Conservation (phyloP, 495 filamentous ascomycete genomes). For the Chaetomium fimeti region DNA sequence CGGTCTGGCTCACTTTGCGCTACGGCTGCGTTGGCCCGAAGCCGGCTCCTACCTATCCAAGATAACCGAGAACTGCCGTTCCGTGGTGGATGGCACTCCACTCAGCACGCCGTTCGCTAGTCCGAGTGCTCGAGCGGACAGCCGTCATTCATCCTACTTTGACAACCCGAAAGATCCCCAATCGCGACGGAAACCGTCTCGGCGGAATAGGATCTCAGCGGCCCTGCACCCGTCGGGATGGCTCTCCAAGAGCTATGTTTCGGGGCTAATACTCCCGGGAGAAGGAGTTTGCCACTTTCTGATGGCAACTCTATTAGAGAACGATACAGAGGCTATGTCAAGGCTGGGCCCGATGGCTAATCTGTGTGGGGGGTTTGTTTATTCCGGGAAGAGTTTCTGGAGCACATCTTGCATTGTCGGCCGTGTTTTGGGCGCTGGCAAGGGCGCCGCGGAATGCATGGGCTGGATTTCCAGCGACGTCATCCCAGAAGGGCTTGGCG, state of each 20-base stretch:
- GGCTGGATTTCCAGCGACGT: slow-evolving; percentile 69
- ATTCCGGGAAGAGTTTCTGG: slow-evolving; percentile 72
- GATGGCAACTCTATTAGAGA: slow-evolving; percentile 75
- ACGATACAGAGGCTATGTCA: slow-evolving; percentile 62
- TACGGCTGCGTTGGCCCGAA: slow-evolving; percentile 56
- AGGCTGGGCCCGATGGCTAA: slow-evolving; percentile 67
- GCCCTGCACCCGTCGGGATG: slow-evolving; percentile 62
- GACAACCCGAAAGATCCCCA: slow-evolving; percentile 29
- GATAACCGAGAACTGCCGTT: slow-evolving; percentile 43
- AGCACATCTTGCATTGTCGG: slow-evolving; percentile 76
- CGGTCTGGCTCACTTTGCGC: slow-evolving; percentile 59
- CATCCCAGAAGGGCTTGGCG: slow-evolving; percentile 48
- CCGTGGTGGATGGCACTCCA: slow-evolving; percentile 41
- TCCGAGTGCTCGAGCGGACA: slow-evolving; percentile 35
- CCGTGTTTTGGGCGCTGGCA: slow-evolving; percentile 65
- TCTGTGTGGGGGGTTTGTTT: slow-evolving; percentile 76
- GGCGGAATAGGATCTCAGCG: slow-evolving; percentile 43
- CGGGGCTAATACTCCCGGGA: slow-evolving; percentile 75
- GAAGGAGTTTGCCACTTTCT: slow-evolving; percentile 71
- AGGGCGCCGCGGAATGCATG: slow-evolving; percentile 70
- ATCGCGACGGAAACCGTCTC: slow-evolving; percentile 31
- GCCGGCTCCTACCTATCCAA: slow-evolving; percentile 41
- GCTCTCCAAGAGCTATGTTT: slow-evolving; percentile 76
- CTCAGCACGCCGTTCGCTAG: slow-evolving; percentile 44
- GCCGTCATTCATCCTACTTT: slow-evolving; percentile 47